These are phyloP conservation scores for Colletotrichum echinochloae DNA, from an alignment of 2,329 filamentous ascomycete species.

Conservation along the genomic window DNA sequence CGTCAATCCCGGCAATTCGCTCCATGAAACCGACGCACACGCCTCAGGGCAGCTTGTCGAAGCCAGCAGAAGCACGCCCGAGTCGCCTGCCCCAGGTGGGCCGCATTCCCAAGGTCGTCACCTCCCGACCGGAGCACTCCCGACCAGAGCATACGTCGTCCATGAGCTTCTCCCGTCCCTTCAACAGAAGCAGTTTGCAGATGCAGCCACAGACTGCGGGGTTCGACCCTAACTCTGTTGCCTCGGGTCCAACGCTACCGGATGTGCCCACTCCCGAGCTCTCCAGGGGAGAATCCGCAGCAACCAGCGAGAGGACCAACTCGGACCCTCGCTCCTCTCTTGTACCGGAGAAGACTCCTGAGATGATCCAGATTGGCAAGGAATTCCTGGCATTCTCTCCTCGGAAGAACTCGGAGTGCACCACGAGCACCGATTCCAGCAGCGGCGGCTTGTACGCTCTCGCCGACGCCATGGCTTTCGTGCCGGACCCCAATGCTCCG, in stretches of 20 bases:
- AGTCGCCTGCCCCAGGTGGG: conserved; percentile 84
- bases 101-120: conserved; percentile 85
- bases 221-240: conserved; percentile 49
- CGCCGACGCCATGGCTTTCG: conserved; percentile 73
- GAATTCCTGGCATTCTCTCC: conserved; percentile 83
- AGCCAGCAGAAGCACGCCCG: conserved; percentile 52
- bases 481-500: conserved; percentile 71
- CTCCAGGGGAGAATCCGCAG: conserved; percentile 51
- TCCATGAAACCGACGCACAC: conserved; percentile 36
- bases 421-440: conserved; percentile 59
- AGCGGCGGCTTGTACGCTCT: conserved; percentile 73
- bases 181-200: conserved; percentile 68
- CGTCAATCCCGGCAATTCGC: conserved; percentile 33
- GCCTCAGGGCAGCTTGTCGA: conserved; percentile 18
- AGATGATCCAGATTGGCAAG: conserved; percentile 48
- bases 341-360: conserved; percentile 48
- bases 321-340: conserved; percentile 49
- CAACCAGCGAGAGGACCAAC: conserved; percentile 48
- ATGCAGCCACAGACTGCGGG: conserved; percentile 47
- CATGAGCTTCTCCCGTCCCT: conserved; percentile 88
- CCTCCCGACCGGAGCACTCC: conserved; percentile 71
- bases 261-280: conserved; percentile 56
- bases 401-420: conserved; percentile 77
- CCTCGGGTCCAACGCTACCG: conserved; percentile 61
- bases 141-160: conserved; percentile 75